These are phyloP conservation scores for Leccinum truebloodii DNA, from an alignment of 768 basidiomycete genomes.

Conservation along the genomic window DNA sequence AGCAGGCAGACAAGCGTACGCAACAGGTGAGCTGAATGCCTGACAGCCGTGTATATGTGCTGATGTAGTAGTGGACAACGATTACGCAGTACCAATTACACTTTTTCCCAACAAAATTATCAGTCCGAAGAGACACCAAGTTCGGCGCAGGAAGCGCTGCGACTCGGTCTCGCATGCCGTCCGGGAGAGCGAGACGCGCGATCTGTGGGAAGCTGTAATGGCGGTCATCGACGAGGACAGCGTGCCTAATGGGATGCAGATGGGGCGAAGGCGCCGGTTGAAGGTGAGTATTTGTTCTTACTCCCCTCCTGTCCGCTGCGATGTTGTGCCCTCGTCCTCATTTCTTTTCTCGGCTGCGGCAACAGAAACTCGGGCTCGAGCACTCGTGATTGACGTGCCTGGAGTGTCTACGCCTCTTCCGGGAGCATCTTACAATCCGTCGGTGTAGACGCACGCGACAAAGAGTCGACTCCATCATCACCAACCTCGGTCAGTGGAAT, in stretches of 20 bases:
- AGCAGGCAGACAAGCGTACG: too few species aligned
- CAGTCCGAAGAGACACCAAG: conserved; percentile 30
- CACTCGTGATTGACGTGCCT: conserved; percentile 59
- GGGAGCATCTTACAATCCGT: conserved; percentile 80
- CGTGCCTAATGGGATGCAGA: conserved; percentile 27
- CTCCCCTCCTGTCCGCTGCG: too few species aligned
- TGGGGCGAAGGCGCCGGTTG: conserved; percentile 41
- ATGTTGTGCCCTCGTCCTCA: not conserved
- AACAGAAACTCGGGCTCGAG: conserved; percentile 48
- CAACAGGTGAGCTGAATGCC: too few species aligned
- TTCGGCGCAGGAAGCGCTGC: conserved; percentile 58
- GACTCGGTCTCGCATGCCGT: conserved; percentile 53
- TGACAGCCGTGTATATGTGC: too few species aligned
- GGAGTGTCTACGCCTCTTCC: conserved; percentile 63
- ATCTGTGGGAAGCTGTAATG: conserved; percentile 55
- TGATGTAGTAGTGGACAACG: too few species aligned
- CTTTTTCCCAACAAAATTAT: too few species aligned
- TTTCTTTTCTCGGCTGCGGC: not conserved
- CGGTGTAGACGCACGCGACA: conserved; percentile 80
- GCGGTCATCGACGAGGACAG: conserved; percentile 33
- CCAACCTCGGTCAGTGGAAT: conserved; percentile 83
- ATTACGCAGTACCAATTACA: too few species aligned
- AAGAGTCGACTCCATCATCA: conserved; percentile 95
- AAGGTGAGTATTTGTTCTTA: conserved; percentile 33
- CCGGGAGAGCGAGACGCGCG: conserved; percentile 64